Base-by-base conservation (phyloP, 352 stramenopile genomes). In the Globisporangium okanoganense region DNA sequence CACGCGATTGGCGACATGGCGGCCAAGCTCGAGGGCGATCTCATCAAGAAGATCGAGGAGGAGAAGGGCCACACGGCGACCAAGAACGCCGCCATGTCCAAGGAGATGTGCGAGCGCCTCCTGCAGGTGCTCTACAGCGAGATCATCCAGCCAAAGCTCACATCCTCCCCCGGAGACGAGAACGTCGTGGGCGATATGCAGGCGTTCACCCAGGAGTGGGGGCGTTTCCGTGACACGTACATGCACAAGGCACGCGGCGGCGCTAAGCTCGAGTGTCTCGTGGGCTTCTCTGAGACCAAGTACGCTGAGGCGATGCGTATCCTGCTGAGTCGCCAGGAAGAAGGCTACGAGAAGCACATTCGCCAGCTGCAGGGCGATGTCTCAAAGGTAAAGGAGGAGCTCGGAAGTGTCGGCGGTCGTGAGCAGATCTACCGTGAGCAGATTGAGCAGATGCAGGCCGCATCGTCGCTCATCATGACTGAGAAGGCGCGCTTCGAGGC, bases 341-440 rank as follows among this genome's bases (percentile, higher is more conserved):
- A 95, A 72, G 82, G 76, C 12, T 93, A 91, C 63, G 84, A 95
- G 61, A 92, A 92, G 69, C 79, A 92, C 69, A 84, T 95, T 35
- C 78, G 81, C n/a, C 73, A 68, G 49, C 66, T 94, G 24, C 81
- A 93, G 61, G 67, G 73, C 27, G 81, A 94, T 57, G 78, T 90
- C 7, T 76, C 79, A 2, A 87, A 86, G 25, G 84, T 93, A 14
- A 91, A 92, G 52, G 86, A 95, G 70, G 78, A 90, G 41, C 77
- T 95, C 13, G 86, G 83, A 36, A 92, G 81, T 48, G 82, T 90
- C 35, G 79, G 84, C 31, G 86, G 81, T 7, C 80, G 83, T 36
- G 81, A 92, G 47, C 80, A 93, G 70, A 88, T 94, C 65, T 92
- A 91, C 72, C 85, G 87, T 61, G 82, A 92, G 66, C 84, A 94